Base-by-base conservation (phyloP, 2,329 filamentous ascomycete species). In the Trichoderma aggressivum region DNA sequence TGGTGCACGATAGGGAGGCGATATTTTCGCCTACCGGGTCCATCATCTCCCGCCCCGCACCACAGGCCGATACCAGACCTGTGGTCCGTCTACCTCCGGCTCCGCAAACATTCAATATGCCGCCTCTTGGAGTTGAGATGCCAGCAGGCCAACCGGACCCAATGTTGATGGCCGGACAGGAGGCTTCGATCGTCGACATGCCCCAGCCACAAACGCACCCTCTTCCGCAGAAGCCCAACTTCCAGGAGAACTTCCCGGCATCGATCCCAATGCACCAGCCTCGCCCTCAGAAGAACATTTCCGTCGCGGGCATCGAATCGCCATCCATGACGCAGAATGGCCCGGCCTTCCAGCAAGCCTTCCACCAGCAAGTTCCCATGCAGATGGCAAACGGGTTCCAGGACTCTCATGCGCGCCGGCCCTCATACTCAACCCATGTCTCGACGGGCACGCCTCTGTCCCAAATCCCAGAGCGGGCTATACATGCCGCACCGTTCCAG, bases 241-340 rank as follows among this genome's bases (percentile, higher is more conserved):
- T 87, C 79, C 84, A 88, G 75, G 87, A 90, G 77, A 89, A 84
- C 75, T 82, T 85, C 16, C 76, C 76, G 56, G 81, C 85, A 6
- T 80, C 83, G 56, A 84, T 88, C 75, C 88, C 94, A 1, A 97
- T 98, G 90, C 93, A 98, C 79, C 96, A 98, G 79, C 96, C 96
- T 71, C 91, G 93, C 66, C 95, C 96, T 10, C 94, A 98, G 80
- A 98, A 98, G 85, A 87, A 94, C 7, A 93, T 98, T 36, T 98
- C 94, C 11, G 90, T 98, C 71, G 93, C 94, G 71, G 94, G 94
- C 76, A 97, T 98, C 75, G 96, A 98, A 80, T 92, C 92, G 8
- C 94, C 94, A 5, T 90, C 88, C 6, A 86, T 83, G 75, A 79
- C 81, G 65, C 84, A 84, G 76, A 85, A 75, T 83, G 89, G 81